These are phyloP conservation scores for Chlamydomonas sphaeroides DNA, from an alignment of 139 green algal genomes.

Conservation along the genomic window DNA sequence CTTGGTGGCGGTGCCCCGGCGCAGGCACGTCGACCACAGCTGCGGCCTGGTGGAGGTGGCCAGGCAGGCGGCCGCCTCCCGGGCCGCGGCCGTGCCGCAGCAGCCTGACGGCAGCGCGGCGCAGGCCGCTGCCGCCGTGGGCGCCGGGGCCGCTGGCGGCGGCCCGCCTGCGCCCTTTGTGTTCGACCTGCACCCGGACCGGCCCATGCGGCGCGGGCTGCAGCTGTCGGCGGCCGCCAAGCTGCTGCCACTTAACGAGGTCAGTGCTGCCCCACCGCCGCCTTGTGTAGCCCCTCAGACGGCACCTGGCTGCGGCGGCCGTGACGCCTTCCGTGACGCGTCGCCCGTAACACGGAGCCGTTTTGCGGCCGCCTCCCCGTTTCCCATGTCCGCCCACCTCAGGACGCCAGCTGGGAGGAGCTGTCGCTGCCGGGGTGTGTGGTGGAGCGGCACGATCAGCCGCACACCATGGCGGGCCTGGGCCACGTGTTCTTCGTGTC, in stretches of 20 bases:
- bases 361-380: too few relatives aligned
- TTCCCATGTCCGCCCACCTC: too few relatives aligned
- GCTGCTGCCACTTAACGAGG: conserved; percentile 46
- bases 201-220: conserved; percentile 42
- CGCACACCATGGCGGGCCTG: conserved; percentile 41
- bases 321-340: too few relatives aligned
- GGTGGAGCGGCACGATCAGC: conserved; percentile 23
- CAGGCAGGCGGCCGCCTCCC: background rate
- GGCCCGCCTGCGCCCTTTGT: conserved; percentile 9
- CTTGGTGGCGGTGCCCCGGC: too few relatives aligned
- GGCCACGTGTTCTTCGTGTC: conserved; percentile 46
- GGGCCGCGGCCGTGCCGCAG: background rate
- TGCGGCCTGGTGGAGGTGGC: conserved; percentile 31
- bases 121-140: background rate
- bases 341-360: too few relatives aligned
- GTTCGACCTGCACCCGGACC: conserved; percentile 54
- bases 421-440: conserved; percentile 31
- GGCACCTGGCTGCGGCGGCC: too few relatives aligned
- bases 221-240: background rate
- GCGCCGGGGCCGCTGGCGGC: background rate
- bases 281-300: too few relatives aligned
- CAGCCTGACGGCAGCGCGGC: background rate
- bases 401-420: conserved; percentile 13
- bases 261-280: too few relatives aligned
- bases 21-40: conserved; percentile 42